Conservation (phyloP, 345 rosid species). For the Brassica incana region DNA sequence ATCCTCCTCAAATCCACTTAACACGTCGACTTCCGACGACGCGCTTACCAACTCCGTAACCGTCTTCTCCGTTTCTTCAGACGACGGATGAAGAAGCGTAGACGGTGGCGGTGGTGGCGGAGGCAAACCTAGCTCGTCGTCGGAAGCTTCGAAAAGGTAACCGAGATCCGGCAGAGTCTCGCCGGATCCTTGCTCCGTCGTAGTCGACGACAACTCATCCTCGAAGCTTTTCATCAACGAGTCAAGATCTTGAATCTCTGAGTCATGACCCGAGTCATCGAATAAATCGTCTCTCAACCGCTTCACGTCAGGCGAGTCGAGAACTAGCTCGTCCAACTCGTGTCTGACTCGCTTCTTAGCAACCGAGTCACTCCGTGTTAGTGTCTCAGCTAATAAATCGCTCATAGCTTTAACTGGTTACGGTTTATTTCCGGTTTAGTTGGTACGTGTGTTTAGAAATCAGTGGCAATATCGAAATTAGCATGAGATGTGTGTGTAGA, state of each 20-base stretch:
- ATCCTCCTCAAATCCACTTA: conserved; percentile 46
- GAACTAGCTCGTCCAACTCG: conserved; percentile 37
- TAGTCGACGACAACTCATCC: conserved; percentile 23
- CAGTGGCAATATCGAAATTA: conserved; percentile 21
- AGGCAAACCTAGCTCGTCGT: conserved; percentile 81
- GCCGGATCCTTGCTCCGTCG: conserved; percentile 26
- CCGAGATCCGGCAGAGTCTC: conserved; percentile 61
- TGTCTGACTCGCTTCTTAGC: conserved; percentile 52
- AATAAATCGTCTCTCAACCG: conserved; percentile 61
- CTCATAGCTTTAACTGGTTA: conserved; percentile 38
- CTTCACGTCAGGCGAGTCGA: conserved; percentile 53
- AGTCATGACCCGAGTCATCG: conserved; percentile 55
- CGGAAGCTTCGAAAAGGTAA: conserved; percentile 74
- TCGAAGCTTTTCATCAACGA: conserved; percentile 68
- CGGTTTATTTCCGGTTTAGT: conserved; percentile 4
- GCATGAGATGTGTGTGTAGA: conserved; percentile 25
- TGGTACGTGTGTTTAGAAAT: neutral
- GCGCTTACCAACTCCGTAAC: conserved; percentile 33
- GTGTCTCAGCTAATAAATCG: conserved; percentile 20
- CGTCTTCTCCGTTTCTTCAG: conserved; percentile 31
- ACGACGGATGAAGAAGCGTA: neutral
- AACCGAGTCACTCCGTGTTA: conserved; percentile 20
- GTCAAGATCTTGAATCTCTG: conserved; percentile 60
- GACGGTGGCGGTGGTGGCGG: conserved; percentile 28
- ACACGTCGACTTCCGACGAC: conserved; percentile 31